Evolutionary conservation across 2,329 filamentous ascomycete species (phyloP), one percentile per base, ranked within the genome.

Genomic region (Cordyceps javanica): DNA sequence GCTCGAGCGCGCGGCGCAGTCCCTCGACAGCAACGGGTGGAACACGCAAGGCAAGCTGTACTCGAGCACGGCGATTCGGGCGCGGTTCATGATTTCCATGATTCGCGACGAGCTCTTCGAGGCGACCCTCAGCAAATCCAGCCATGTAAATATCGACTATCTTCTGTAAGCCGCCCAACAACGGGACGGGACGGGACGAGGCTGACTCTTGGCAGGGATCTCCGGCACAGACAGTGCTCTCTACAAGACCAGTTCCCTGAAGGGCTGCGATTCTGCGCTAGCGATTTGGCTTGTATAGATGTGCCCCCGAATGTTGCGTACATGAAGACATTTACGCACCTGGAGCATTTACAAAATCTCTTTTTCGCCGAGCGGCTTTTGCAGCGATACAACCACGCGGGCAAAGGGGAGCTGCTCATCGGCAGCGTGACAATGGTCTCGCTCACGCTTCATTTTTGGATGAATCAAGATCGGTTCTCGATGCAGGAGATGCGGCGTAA

Each of bases 41-140:
- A 82, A 80, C 34, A 75, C 71, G 0, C 64, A 70, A 1, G 77
- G 76, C 0, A 64, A 68, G 0, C 62, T 82, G 0, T 69, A 76
- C 21, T 65, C 76, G 0, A 70, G 73, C 0, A 82, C 80, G 0
- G 73, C 75, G 57, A 63, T 72, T 0, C 71, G 82, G n/a, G 75
- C 78, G 0, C 75, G 76, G 44, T 72, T 73, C 2, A 70, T 75
- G 11, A 72, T 84, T 39, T 75, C 77, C 3, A 65, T 72, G 1
- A 73, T 86, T 7, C 73, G 79, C 2, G 82, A 86, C 59, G 82
- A 86, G 50, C 76, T 86, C 5, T 71, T 86, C 4, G 80, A 85
- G 60, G 72, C 85, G 23, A 81, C 81, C 0, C 68, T 85, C 0
- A 76, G 77, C 2, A 62, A 53, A 1, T 53, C 38, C 0, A 57